These are phyloP conservation scores for Lentinula boryana DNA, from an alignment of 768 basidiomycete species.

Conservation along the genomic window DNA sequence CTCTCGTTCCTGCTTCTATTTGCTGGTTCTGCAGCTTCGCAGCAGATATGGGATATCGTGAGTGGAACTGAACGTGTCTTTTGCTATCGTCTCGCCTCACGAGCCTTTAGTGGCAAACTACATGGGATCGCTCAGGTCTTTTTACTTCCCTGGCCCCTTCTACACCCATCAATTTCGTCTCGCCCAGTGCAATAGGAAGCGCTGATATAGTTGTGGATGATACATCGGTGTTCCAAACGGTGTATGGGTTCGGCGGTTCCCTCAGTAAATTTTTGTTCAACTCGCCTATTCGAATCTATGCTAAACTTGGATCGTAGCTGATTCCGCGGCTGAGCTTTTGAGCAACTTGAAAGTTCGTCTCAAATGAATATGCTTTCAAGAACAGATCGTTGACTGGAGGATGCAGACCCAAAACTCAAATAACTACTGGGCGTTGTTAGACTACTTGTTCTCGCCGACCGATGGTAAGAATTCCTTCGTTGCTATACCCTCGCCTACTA, in stretches of 20 bases:
- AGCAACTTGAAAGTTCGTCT: constrained; percentile 56
- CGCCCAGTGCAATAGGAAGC: constrained; percentile 48
- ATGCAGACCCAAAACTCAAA: constrained; percentile 40
- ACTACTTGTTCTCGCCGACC: constrained; percentile 54
- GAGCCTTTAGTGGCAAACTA: constrained; percentile 49
- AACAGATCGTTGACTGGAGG: neutral
- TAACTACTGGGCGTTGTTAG: constrained; percentile 55
- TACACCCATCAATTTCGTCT: constrained; percentile 49
- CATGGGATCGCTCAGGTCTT: constrained; percentile 43
- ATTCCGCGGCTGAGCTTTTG: constrained; percentile 60
- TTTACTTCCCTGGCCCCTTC: constrained; percentile 43
- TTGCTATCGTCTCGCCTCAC: neutral
- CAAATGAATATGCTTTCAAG: neutral
- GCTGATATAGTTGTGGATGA: constrained; percentile 65
- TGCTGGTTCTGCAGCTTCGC: constrained; percentile 25
- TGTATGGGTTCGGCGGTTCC: constrained; percentile 62
- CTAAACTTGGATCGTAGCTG: constrained; percentile 36
- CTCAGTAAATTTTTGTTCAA: constrained; percentile 40
- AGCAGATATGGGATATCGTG: constrained; percentile 52
- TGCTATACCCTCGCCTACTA: neutral
- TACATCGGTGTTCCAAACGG: constrained; percentile 46
- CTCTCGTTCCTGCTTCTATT: constrained; percentile 5
- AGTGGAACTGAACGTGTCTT: constrained; percentile 12
- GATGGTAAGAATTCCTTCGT: constrained; percentile 28
- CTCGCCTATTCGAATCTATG: neutral